Conservation (phyloP, 352 stramenopile species). For the Plasmopara halstedii region DNA sequence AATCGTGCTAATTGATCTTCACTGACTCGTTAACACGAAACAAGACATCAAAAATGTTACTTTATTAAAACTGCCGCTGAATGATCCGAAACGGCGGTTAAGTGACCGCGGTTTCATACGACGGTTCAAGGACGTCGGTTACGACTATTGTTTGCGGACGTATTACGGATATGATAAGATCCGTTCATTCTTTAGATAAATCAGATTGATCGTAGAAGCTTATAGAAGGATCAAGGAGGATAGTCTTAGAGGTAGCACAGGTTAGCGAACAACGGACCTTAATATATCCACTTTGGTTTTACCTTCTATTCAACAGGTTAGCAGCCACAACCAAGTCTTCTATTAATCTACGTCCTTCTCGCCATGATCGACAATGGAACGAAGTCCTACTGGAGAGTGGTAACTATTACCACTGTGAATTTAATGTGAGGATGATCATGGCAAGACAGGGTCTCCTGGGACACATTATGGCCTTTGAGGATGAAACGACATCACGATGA, state of each 20-base stretch:
- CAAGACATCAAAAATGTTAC: too few species aligned
- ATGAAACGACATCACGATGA: background rate
- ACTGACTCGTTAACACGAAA: too few species aligned
- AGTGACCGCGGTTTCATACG: too few species aligned
- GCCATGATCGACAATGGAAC: background rate
- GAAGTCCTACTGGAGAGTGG: background rate
- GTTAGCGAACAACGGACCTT: background rate
- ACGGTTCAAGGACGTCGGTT: too few species aligned
- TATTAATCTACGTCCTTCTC: background rate
- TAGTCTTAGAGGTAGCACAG: background rate
- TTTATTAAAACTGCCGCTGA: too few species aligned
- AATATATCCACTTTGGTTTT: background rate
- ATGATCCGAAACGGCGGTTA: too few species aligned
- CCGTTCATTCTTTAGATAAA: too few species aligned
- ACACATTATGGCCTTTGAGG: background rate
- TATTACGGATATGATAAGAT: too few species aligned
- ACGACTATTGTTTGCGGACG: too few species aligned
- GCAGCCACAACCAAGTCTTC: background rate
- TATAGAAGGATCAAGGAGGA: too few species aligned
- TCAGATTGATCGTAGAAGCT: too few species aligned
- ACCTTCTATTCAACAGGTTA: background rate
- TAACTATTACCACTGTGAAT: background rate
- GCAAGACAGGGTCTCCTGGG: background rate
- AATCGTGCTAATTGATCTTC: too few species aligned
- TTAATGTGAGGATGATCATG: background rate